Conservation (phyloP, 225 moss, liverwort and hornwort species). For the Climacium dendroides region DNA sequence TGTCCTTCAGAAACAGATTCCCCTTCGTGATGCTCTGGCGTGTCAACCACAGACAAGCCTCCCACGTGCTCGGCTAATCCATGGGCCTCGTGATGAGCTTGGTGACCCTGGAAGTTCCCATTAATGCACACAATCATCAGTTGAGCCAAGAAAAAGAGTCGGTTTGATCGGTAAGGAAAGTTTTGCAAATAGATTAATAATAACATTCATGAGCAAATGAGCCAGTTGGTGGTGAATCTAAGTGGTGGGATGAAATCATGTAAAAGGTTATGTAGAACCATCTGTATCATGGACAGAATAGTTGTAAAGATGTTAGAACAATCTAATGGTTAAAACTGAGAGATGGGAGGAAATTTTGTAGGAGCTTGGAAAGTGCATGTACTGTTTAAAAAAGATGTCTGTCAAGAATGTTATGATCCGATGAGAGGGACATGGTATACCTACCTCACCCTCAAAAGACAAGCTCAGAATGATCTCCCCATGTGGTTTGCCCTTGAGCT, state of each 20-base stretch:
- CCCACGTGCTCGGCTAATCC: background rate
- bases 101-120: background rate
- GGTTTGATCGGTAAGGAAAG: background rate
- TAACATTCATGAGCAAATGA: background rate
- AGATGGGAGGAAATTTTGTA: background rate
- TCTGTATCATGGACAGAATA: background rate
- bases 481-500: conserved; percentile 20
- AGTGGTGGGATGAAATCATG: background rate
- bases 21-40: background rate
- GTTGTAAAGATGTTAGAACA: background rate
- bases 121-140: background rate
- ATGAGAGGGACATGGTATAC: background rate
- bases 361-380: background rate
- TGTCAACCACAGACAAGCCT: conserved; percentile 1
- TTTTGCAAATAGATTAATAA: background rate
- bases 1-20: background rate
- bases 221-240: background rate
- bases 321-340: background rate
- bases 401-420: background rate
- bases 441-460: conserved; percentile 9
- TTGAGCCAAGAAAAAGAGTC: background rate
- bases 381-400: background rate
- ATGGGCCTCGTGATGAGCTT: background rate
- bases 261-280: background rate
- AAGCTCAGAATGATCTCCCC: conserved; percentile 15